Evolutionary conservation across 2,329 filamentous ascomycete genomes (phyloP), one percentile per base, ranked within the genome.

Genomic region (Aspergillus pseudoviridinutans): DNA sequence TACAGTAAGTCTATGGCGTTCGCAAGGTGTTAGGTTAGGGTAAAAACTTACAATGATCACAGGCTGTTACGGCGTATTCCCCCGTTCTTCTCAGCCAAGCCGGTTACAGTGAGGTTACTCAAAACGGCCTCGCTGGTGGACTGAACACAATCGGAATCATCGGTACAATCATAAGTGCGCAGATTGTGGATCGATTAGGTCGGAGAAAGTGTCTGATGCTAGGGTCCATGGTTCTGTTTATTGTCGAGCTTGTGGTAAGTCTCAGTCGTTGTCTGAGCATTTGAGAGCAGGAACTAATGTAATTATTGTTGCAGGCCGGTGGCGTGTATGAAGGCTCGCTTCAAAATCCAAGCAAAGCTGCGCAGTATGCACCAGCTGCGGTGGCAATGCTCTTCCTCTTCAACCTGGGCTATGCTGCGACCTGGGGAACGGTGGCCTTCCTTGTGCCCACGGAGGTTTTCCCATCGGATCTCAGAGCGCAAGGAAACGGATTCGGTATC

Each of bases 401-500:
- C 24, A 71, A 73, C 46, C 41, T 71, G 10, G 64, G 54, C 61
- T 69, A 81, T 68, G 81, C 81, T 54, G 70, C 81, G 3, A 76
- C 76, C 42, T 83, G 81, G 68, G 80, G 80, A 2, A 78, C 80
- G 0, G 81, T 80, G 6, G 79, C 79, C 2, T 83, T 80, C 61
- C 68, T 82, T 6, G 66, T 81, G 3, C 80, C 79, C 0, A 83
- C 82, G 0, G 83, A 85, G 66, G 83, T 85, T 56, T 85, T 82
- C 70, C 78, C 82, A 1, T 80, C 77, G 17, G 79, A 82, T 47
- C 76, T 85, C 53, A 77, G 83, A 24, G 82, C 83, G n/a, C 80
- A 84, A 65, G 84, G 83, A 7, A 83, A 84, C 64, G 81, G 81
- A 7, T 84, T 85, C 61, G 80, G 80, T 20, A 83, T 86, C 58